A percentile compares a stretch with the other conserved stretches of the same genome.
Evolutionary conservation across 352 stramenopile species (phyloP).

Genomic region (Phytophthora citricola): DNA sequence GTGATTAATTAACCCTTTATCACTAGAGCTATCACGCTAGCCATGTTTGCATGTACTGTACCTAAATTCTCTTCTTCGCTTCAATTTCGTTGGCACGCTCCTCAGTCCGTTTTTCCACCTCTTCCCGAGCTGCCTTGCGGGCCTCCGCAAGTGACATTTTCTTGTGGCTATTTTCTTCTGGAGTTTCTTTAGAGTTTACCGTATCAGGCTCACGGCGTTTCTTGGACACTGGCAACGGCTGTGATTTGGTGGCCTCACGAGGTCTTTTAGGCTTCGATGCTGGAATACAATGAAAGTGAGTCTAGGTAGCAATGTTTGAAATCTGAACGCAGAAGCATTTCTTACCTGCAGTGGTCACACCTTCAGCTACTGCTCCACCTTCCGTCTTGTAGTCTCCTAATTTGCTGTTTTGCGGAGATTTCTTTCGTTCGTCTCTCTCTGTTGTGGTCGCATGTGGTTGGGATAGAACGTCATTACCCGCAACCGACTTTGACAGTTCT

Average conservation of each 20-base stretch:
- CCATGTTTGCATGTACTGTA: neutral
- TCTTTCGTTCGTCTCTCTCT: neutral
- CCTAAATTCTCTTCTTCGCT: slow-evolving; percentile 1
- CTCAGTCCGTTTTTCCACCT: slow-evolving; percentile 2
- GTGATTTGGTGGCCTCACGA: neutral
- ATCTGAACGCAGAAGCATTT: neutral
- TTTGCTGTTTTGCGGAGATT: neutral
- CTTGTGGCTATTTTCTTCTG: neutral
- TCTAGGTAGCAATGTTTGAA: neutral
- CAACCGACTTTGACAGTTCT: neutral
- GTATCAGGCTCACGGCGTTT: slow-evolving; percentile 2
- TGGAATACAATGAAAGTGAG: neutral
- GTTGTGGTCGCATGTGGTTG: neutral
- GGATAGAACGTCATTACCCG: neutral
- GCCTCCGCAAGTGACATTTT: slow-evolving; percentile 14
- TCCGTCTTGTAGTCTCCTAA: neutral
- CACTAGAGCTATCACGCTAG: no score
- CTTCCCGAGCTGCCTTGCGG: slow-evolving; percentile 7
- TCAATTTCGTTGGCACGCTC: slow-evolving; percentile 6
- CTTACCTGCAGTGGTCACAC: neutral
- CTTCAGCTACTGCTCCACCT: neutral
- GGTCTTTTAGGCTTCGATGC: neutral
- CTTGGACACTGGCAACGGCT: neutral
- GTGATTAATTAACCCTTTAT: no score
- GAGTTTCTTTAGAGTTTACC: neutral